phyloP scores from a whole-genome alignment of 2,329 filamentous ascomycete species.

The Pseudocercospora fijiensis region DNA sequence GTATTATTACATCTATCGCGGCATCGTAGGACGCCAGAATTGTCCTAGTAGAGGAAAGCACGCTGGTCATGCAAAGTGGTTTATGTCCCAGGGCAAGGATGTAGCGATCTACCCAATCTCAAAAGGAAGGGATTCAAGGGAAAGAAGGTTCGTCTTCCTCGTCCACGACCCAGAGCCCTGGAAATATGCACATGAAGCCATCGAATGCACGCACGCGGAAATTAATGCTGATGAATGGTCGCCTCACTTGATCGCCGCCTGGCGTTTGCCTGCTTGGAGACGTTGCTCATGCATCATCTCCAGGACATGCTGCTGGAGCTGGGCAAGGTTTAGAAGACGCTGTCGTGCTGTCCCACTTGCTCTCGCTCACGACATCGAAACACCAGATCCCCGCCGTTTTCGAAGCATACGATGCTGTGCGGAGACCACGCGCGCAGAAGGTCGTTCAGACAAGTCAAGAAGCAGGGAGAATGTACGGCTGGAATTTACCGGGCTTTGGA shows the following conservation, averaged over 20 bases:
- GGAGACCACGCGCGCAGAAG: constrained; percentile 20
- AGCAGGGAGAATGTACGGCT: constrained; percentile 16
- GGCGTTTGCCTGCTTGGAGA: constrained; percentile 54
- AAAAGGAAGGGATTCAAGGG: constrained; percentile 50
- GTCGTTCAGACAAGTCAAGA: constrained; percentile 18
- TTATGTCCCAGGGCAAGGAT: constrained; percentile 23
- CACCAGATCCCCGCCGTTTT: constrained; percentile 5
- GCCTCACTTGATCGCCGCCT: constrained; percentile 11
- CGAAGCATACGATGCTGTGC: constrained; percentile 13
- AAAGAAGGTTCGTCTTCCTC: constrained; percentile 62
- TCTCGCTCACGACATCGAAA: background rate
- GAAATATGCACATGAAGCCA: constrained; percentile 42
- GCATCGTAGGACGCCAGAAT: constrained; percentile 47
- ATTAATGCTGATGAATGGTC: constrained; percentile 18
- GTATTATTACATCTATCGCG: constrained; percentile 64
- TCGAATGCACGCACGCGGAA: constrained; percentile 25
- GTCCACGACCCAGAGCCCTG: constrained; percentile 40
- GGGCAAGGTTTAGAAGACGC: constrained; percentile 59
- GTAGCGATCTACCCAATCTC: constrained; percentile 55
- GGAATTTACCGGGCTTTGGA: constrained; percentile 8
- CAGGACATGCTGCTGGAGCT: constrained; percentile 58
- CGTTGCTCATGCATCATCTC: constrained; percentile 57
- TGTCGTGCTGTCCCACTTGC: constrained; percentile 41
- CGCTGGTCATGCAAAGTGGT: constrained; percentile 23
- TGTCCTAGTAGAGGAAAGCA: constrained; percentile 29